A percentile compares a stretch with the other conserved stretches of the same genome.
Conservation (phyloP, 2,329 filamentous ascomycete genomes). For the Cercospora sojina region DNA sequence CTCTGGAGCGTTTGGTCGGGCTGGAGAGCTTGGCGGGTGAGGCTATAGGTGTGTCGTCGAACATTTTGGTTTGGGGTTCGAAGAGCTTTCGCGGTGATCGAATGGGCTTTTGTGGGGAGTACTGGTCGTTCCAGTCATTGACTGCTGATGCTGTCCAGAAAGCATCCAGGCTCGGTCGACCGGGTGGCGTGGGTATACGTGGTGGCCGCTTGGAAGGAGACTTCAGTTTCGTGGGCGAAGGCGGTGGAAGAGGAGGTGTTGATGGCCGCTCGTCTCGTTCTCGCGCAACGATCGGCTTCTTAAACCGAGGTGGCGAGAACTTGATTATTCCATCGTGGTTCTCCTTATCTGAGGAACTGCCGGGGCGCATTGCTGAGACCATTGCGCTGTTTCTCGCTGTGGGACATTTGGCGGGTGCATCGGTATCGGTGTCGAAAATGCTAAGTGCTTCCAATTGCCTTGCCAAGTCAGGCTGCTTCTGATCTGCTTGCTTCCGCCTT, state of each 20-base stretch:
- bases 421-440: slow-evolving; percentile 22
- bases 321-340: slow-evolving; percentile 28
- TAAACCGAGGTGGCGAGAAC: slow-evolving; percentile 31
- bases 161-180: slow-evolving; percentile 54
- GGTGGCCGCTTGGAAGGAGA: slow-evolving; percentile 50
- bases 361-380: neutral
- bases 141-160: slow-evolving; percentile 62
- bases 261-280: slow-evolving; percentile 23
- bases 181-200: slow-evolving; percentile 55
- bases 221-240: slow-evolving; percentile 44
- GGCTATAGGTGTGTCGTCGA: slow-evolving; percentile 33
- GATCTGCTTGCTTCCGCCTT: slow-evolving; percentile 8
- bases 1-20: slow-evolving; percentile 35
- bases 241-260: slow-evolving; percentile 46
- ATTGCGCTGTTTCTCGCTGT: neutral
- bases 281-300: slow-evolving; percentile 18
- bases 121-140: slow-evolving; percentile 64
- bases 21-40: slow-evolving; percentile 44
- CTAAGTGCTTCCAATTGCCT: slow-evolving; percentile 21
- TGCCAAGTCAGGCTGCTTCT: slow-evolving; percentile 11
- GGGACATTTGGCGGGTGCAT: neutral
- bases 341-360: slow-evolving; percentile 35
- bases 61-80: slow-evolving; percentile 26
- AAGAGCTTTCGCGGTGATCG: slow-evolving; percentile 41
- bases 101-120: slow-evolving; percentile 54